These are phyloP conservation scores for Microcyclospora tardicrescens DNA, from an alignment of 2,329 filamentous ascomycete genomes.

Conservation along the genomic window DNA sequence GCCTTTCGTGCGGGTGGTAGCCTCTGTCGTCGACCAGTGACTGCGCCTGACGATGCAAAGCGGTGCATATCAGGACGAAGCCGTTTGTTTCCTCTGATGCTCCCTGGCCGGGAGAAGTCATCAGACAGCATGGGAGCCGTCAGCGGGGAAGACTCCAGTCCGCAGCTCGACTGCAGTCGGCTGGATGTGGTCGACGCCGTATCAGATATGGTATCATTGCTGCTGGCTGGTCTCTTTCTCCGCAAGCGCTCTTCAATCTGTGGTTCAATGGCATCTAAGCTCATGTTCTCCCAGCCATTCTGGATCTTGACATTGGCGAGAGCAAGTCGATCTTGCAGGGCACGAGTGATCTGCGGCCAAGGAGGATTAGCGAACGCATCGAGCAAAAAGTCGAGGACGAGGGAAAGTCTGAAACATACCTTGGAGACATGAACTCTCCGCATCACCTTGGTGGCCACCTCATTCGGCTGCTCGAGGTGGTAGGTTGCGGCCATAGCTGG, in stretches of 20 bases:
- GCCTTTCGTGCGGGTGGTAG: conserved; percentile 29
- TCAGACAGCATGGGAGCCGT: conserved; percentile 77
- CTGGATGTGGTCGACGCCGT: conserved; percentile 77
- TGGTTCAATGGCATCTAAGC: conserved; percentile 73
- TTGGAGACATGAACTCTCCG: conserved; percentile 27
- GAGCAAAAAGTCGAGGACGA: not conserved
- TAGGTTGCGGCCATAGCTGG: conserved; percentile 15
- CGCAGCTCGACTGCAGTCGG: conserved; percentile 52
- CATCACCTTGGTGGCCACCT: conserved; percentile 25
- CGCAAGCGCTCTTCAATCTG: conserved; percentile 68
- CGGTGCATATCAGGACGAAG: conserved; percentile 12
- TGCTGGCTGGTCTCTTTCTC: conserved; percentile 51
- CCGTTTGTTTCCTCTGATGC: conserved; percentile 34
- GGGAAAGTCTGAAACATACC: conserved; percentile 12
- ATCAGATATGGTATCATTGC: conserved; percentile 68
- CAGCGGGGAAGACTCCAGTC: conserved; percentile 72
- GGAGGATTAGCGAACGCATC: conserved; percentile 2
- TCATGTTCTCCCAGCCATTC: conserved; percentile 86
- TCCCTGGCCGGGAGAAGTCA: conserved; percentile 57
- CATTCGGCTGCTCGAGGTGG: conserved; percentile 17
- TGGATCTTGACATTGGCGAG: conserved; percentile 96
- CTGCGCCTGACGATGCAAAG: conserved; percentile 17
- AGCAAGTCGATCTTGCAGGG: conserved; percentile 83
- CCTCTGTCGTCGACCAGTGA: conserved; percentile 19
- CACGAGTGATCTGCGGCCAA: conserved; percentile 65